phyloP scores from a whole-genome alignment of 164 flowering plant species.

The Vitis rotundifolia region DNA sequence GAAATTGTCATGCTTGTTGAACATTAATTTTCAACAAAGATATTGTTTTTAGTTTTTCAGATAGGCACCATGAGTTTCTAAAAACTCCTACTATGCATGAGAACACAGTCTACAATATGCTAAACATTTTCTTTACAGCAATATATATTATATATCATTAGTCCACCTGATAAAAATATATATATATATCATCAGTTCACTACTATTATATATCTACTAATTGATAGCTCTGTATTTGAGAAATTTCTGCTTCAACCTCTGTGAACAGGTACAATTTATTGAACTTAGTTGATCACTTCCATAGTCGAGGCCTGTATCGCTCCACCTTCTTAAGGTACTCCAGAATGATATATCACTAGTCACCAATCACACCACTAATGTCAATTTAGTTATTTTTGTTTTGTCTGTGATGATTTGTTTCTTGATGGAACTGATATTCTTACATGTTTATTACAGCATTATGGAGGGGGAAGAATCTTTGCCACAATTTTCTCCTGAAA shows the following conservation, averaged over 20 bases:
- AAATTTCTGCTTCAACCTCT: slow-evolving; percentile 5
- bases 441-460: slow-evolving; percentile 53
- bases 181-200: neutral
- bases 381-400: neutral
- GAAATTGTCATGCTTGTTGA: too few relatives aligned
- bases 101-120: too few relatives aligned
- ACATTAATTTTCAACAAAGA: too few relatives aligned
- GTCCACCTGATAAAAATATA: too few relatives aligned
- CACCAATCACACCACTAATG: neutral
- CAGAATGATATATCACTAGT: neutral
- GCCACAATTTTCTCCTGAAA: slow-evolving; percentile 71
- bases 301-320: slow-evolving; percentile 76
- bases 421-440: slow-evolving; percentile 2
- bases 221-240: neutral
- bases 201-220: neutral
- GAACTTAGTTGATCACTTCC: slow-evolving; percentile 81
- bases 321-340: slow-evolving; percentile 76
- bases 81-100: too few relatives aligned
- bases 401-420: neutral
- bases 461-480: slow-evolving; percentile 91
- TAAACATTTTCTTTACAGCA: too few relatives aligned
- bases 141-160: too few relatives aligned
- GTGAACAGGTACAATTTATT: slow-evolving; percentile 70
- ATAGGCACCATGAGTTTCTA: too few relatives aligned
- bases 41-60: too few relatives aligned